Conservation (phyloP, 768 basidiomycete genomes). For the Amanita exitialis region DNA sequence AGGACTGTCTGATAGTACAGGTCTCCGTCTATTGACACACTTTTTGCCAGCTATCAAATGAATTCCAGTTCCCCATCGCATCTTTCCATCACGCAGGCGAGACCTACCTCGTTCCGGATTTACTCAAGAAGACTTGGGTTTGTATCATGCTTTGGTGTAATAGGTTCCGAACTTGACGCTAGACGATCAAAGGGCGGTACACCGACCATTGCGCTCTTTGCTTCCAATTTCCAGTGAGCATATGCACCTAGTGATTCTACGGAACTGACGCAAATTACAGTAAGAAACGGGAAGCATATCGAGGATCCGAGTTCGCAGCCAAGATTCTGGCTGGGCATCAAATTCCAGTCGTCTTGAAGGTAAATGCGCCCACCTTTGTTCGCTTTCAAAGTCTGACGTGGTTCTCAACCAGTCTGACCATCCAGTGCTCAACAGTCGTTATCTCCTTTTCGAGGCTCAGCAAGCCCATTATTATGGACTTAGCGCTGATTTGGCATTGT, state of each 20-base stretch:
- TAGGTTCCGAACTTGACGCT: not conserved
- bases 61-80: conserved; percentile 69
- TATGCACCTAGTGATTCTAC: not conserved
- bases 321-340: conserved; percentile 58
- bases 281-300: conserved; percentile 46
- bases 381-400: not conserved
- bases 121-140: conserved; percentile 65
- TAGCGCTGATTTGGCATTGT: conserved; percentile 42
- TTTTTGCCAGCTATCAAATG: conserved; percentile 53
- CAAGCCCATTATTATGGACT: conserved; percentile 62
- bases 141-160: conserved; percentile 2
- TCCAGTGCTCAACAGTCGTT: conserved; percentile 49
- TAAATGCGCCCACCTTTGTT: conserved; percentile 9
- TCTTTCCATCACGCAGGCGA: conserved; percentile 77
- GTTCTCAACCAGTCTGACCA: conserved; percentile 37
- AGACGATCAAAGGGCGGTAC: conserved; percentile 26
- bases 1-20: not conserved
- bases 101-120: conserved; percentile 69
- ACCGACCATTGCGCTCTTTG: conserved; percentile 69
- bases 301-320: conserved; percentile 66
- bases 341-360: conserved; percentile 69
- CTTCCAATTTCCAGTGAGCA: conserved; percentile 40
- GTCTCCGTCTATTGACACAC: not conserved
- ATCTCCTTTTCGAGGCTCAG: conserved; percentile 62
- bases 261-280: conserved; percentile 10